These are phyloP conservation scores for Paraconiothyrium sp. DNA, from an alignment of 2,329 filamentous ascomycete genomes.

Conservation along the genomic window DNA sequence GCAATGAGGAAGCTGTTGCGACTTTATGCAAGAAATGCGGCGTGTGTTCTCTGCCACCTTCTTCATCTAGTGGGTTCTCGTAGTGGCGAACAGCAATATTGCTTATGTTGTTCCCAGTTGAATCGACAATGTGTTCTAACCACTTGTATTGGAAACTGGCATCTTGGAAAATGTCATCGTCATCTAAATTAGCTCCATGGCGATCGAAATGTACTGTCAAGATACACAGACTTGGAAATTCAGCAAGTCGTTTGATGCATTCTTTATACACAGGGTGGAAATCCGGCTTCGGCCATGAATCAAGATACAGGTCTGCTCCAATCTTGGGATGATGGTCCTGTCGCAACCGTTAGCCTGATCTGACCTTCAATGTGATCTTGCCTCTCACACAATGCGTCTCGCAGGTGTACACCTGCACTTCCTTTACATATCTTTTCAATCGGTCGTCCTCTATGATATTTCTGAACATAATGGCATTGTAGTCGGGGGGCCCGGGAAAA, in stretches of 20 bases:
- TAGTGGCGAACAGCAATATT: conserved; percentile 4
- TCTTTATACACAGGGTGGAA: not conserved
- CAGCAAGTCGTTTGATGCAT: conserved; percentile 2
- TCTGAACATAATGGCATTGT: conserved; percentile 15
- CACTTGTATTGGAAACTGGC: not conserved
- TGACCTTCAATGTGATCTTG: not conserved
- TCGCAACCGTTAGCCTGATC: not conserved
- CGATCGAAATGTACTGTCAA: conserved; percentile 18
- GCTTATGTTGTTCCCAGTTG: not conserved
- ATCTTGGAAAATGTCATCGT: not conserved
- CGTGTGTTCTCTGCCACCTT: not conserved
- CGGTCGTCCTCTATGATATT: conserved; percentile 12
- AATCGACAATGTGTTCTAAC: not conserved
- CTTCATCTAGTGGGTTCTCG: not conserved
- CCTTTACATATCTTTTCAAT: conserved; percentile 10
- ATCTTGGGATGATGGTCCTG: conserved; percentile 3
- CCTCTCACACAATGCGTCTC: conserved; percentile 17
- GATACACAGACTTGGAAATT: conserved; percentile 12
- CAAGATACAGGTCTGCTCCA: not conserved
- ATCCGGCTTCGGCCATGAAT: not conserved
- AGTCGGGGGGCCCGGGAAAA: not conserved
- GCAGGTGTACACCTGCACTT: conserved; percentile 19
- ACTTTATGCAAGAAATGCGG: not conserved
- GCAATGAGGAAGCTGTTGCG: conserved; percentile 7
- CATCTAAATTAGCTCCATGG: conserved; percentile 5